A percentile compares a stretch with the other conserved stretches of the same genome.
phyloP scores from a whole-genome alignment of 208 protist genomes.

The Leishmania major region DNA sequence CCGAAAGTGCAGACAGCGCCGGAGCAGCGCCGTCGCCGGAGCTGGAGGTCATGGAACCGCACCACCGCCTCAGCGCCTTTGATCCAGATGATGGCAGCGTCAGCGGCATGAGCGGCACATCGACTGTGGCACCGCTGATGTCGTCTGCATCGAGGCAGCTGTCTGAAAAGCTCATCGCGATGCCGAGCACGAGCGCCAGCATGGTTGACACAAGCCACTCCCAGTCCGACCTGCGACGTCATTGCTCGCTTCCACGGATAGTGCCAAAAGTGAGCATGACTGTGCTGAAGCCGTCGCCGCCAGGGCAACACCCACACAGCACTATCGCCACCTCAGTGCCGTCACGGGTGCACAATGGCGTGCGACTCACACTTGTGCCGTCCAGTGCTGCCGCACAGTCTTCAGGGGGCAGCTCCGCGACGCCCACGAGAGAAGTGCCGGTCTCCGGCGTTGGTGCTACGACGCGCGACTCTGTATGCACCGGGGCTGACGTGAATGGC shows the following conservation, averaged over 20 bases:
- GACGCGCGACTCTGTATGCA: neutral
- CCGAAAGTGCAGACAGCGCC: neutral
- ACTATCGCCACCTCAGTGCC: neutral
- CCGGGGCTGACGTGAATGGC: neutral
- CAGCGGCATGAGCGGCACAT: neutral
- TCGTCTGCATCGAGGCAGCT: neutral
- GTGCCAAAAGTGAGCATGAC: neutral
- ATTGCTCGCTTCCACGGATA: constrained; percentile 13
- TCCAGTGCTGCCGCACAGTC: neutral
- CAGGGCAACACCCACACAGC: neutral
- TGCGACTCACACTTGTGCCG: neutral
- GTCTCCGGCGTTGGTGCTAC: neutral
- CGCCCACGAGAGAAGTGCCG: neutral
- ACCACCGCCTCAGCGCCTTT: neutral
- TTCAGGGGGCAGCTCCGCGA: neutral
- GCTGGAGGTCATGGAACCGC: neutral
- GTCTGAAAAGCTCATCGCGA: neutral
- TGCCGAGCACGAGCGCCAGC: neutral
- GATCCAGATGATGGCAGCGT: neutral
- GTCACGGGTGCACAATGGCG: neutral
- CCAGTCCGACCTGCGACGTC: constrained; percentile 10
- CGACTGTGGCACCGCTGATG: neutral
- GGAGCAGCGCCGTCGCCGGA: neutral
- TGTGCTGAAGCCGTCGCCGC: neutral
- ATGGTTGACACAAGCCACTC: constrained; percentile 11